Evolutionary conservation across 345 rosid genomes (phyloP), one percentile per base, ranked within the genome.

Genomic region (Camelina laxa): DNA sequence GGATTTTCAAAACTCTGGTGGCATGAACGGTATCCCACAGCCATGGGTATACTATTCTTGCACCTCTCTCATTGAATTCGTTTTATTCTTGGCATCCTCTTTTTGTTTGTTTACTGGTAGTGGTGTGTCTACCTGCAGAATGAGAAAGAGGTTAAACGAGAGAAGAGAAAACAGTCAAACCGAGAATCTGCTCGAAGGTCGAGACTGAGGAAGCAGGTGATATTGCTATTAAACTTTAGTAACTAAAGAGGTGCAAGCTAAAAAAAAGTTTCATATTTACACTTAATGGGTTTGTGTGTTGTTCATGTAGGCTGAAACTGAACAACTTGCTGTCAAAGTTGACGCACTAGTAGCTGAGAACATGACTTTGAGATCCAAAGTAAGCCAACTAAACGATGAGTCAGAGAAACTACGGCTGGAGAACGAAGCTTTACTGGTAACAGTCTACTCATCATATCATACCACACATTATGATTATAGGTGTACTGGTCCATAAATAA

Each of bases 111-210:
- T 45, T 16, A 74, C 19, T 58, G 38, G 45, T 48, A 21, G 24
- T 59, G 36, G 24, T 20, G 17, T 49, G 50, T 70, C 30, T 30
- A 58, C 66, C 17, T 54, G 74, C 68, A 90, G 98, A 91, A 84
- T 81, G 98, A 94, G 8, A 84, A 88, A 59, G 97, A 91, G 67
- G 68, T 86, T 55, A 94, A 94, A 78, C 87, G 93, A 65, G 98
- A 94, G 86, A 94, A 84, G 85, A 88, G 98, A 81, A 94, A 94
- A 78, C 98, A 91, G 75, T 94, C 98, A 1, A 94, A 94, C 79
- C 80, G 97, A 74, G 98, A 94, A 83, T 94, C 98, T 56, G 98
- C 97, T 44, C 84, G 97, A 76, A 86, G 98, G 76, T 94, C 98
- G 16, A 88, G 98, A 76, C 82, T 94, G 74, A 87, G 97, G 82